A percentile compares a stretch with the other conserved stretches of the same genome.
These are phyloP conservation scores for Russula compacta DNA, from an alignment of 768 basidiomycete genomes.

Conservation along the genomic window DNA sequence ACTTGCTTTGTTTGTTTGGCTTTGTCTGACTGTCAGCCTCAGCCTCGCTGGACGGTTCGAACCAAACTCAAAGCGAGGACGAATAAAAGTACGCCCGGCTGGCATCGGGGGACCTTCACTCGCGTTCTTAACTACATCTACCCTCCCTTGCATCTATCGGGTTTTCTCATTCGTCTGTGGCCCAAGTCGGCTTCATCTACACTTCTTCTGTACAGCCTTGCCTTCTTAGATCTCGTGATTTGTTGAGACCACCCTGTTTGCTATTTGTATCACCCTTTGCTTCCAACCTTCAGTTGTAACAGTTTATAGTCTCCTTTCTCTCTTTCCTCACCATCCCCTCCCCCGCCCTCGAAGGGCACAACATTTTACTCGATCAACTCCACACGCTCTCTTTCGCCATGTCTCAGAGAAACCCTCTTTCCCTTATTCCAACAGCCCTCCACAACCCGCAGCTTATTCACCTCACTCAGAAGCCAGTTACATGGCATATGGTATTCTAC, in stretches of 20 bases:
- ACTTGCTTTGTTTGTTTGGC: neutral
- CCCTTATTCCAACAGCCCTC: conserved; percentile 62
- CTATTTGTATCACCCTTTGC: conserved; percentile 7
- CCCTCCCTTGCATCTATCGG: neutral
- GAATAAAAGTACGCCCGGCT: conserved; percentile 6
- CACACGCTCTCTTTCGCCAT: conserved; percentile 31
- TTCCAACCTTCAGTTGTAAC: neutral
- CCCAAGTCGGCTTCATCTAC: conserved; percentile 8
- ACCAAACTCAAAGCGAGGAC: neutral
- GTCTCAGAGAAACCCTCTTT: conserved; percentile 58
- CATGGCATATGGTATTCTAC: conserved; percentile 77
- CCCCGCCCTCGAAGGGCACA: conserved; percentile 31
- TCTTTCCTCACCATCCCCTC: conserved; percentile 21
- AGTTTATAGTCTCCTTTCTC: conserved; percentile 21
- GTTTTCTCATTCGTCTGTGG: conserved; percentile 7
- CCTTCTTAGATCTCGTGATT: conserved; percentile 5
- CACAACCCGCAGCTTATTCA: conserved; percentile 78
- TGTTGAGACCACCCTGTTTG: conserved; percentile 6
- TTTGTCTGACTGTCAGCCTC: neutral
- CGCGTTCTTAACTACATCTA: conserved; percentile 7
- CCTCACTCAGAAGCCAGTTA: conserved; percentile 69
- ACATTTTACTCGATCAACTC: conserved; percentile 26
- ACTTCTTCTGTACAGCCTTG: neutral
- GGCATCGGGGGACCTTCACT: neutral
- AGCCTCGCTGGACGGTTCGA: neutral